Evolutionary conservation across 306 rosid species (phyloP).

Genomic region (Medicago lupulina): DNA sequence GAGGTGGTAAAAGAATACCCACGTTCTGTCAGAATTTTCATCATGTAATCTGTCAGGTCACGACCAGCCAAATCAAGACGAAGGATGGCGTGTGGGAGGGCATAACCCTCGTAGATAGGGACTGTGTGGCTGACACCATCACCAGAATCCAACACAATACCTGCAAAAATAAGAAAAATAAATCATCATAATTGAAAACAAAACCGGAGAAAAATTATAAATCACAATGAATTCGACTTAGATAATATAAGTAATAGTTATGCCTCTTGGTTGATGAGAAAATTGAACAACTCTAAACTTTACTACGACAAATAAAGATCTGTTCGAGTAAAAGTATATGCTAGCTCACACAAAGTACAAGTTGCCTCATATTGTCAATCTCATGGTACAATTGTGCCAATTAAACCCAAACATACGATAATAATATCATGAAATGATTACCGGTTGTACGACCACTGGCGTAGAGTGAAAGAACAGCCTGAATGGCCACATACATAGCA

Average conservation of each 20-base stretch:
- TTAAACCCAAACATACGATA: neutral
- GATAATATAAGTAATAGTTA: neutral
- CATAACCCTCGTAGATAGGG: constrained; percentile 61
- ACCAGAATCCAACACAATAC: constrained; percentile 61
- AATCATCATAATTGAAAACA: constrained; percentile 11
- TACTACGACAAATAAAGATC: neutral
- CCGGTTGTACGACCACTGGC: constrained; percentile 99
- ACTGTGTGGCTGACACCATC: constrained; percentile 62
- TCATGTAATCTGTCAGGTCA: constrained; percentile 57
- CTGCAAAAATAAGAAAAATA: constrained; percentile 35
- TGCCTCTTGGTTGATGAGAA: neutral
- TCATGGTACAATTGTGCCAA: neutral
- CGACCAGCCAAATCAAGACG: constrained; percentile 63
- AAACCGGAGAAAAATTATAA: neutral
- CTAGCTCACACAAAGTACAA: neutral
- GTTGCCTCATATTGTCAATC: neutral
- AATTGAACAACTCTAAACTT: neutral
- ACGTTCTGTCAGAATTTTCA: constrained; percentile 59
- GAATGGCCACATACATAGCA: constrained; percentile 98
- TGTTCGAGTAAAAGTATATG: neutral
- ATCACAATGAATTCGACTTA: neutral
- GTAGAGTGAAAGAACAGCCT: constrained; percentile 93
- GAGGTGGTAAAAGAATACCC: constrained; percentile 61
- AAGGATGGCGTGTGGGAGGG: constrained; percentile 60
- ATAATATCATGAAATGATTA: constrained; percentile 42